phyloP scores from a whole-genome alignment of 495 filamentous ascomycete species.

The Halenospora varia region DNA sequence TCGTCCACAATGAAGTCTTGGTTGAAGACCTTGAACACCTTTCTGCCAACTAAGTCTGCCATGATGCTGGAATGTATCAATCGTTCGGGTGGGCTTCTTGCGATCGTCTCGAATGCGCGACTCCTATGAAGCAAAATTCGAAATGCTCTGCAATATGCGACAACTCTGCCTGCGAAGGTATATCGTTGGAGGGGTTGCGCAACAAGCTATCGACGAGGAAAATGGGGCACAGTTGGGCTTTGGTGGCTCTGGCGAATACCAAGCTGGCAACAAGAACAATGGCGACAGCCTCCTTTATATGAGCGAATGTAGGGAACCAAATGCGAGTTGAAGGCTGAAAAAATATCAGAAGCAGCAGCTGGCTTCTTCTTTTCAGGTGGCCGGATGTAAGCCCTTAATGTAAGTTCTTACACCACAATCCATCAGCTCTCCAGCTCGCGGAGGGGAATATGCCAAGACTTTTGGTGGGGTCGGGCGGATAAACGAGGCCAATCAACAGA shows the following conservation, averaged over 20 bases:
- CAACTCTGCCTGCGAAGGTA: background rate
- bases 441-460: background rate
- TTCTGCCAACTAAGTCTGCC: conserved; percentile 24
- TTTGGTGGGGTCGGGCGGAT: background rate
- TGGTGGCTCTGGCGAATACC: no score
- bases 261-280: background rate
- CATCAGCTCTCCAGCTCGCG: background rate
- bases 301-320: background rate
- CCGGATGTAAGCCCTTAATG: background rate
- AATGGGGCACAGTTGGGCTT: background rate
- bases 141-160: background rate
- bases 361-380: background rate
- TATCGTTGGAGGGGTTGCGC: background rate
- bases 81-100: background rate
- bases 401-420: background rate
- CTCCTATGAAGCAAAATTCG: background rate
- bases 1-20: conserved; percentile 99
- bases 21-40: conserved; percentile 95
- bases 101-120: no score
- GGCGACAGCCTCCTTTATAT: background rate
- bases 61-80: conserved; percentile 14
- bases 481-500: background rate
- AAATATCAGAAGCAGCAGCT: background rate
- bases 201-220: background rate
- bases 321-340: no score